Conservation (phyloP, 441 rosid species). For the Cnidoscolus chayamansa region DNA sequence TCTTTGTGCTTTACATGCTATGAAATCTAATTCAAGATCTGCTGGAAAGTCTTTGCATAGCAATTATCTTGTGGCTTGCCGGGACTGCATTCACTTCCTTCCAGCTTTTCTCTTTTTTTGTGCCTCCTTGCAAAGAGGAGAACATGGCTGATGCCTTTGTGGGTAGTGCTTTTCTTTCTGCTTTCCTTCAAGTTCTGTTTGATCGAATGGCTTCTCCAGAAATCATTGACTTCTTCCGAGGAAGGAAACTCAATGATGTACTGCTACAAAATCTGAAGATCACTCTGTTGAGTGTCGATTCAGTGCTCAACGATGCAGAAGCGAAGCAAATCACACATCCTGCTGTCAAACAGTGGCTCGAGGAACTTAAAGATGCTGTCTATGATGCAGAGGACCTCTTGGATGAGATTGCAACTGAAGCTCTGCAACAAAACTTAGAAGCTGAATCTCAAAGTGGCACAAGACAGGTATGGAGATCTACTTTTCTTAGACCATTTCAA, state of each 20-base stretch:
- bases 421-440: slow-evolving; percentile 9
- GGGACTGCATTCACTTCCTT: too few relatives aligned
- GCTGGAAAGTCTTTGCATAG: too few relatives aligned
- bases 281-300: neutral
- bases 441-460: neutral
- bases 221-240: neutral
- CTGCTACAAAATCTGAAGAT: neutral
- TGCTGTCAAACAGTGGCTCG: neutral
- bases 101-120: neutral
- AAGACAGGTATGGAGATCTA: neutral
- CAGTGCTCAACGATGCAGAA: neutral
- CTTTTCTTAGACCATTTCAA: neutral
- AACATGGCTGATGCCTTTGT: neutral
- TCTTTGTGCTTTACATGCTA: too few relatives aligned
- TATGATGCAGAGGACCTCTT: slow-evolving; percentile 34
- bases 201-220: neutral
- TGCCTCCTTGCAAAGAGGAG: neutral
- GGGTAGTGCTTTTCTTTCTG: neutral
- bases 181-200: neutral
- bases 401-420: slow-evolving; percentile 33
- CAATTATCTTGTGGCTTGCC: too few relatives aligned
- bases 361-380: neutral
- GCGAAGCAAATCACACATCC: neutral
- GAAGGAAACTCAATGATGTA: neutral
- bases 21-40: too few relatives aligned